phyloP scores from a whole-genome alignment of 2,329 filamentous ascomycete species.

The Chrysosphaeria jannelii region DNA sequence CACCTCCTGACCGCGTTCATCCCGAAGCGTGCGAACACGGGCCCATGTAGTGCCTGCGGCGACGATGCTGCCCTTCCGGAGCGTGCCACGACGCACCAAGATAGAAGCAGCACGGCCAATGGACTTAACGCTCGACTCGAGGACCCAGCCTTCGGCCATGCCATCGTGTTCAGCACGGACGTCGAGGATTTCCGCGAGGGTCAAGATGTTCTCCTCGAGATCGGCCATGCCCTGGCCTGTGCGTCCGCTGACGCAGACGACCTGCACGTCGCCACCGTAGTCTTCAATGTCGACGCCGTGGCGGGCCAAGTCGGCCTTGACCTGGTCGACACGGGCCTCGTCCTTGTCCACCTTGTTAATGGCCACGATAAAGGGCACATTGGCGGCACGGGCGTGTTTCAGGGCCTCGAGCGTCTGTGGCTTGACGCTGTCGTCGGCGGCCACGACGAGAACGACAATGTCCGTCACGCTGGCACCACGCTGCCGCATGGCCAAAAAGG shows the following conservation, averaged over 20 bases:
- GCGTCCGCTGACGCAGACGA: conserved; percentile 73
- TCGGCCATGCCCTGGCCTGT: conserved; percentile 78
- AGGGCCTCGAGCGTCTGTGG: conserved; percentile 90
- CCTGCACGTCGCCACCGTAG: conserved; percentile 79
- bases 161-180: conserved; percentile 53
- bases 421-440: conserved; percentile 90
- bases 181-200: conserved; percentile 69
- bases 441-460: conserved; percentile 84
- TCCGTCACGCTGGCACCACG: conserved; percentile 89
- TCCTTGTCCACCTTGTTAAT: conserved; percentile 94
- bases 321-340: conserved; percentile 47
- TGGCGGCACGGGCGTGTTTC: conserved; percentile 64
- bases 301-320: conserved; percentile 62
- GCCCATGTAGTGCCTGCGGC: conserved; percentile 77
- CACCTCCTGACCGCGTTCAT: conserved; percentile 52
- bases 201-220: conserved; percentile 68
- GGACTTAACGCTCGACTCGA: conserved; percentile 71
- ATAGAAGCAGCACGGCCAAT: conserved; percentile 68
- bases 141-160: conserved; percentile 68
- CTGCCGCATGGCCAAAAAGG: conserved; percentile 85
- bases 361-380: conserved; percentile 86
- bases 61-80: conserved; percentile 51
- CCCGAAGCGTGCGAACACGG: conserved; percentile 52
- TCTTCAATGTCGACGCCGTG: conserved; percentile 83
- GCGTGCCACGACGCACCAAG: conserved; percentile 62